Percentiles rank a stretch among this genome's conserved stretches.
phyloP scores from a whole-genome alignment of 306 rosid genomes.

The Cucurbita moschata region DNA sequence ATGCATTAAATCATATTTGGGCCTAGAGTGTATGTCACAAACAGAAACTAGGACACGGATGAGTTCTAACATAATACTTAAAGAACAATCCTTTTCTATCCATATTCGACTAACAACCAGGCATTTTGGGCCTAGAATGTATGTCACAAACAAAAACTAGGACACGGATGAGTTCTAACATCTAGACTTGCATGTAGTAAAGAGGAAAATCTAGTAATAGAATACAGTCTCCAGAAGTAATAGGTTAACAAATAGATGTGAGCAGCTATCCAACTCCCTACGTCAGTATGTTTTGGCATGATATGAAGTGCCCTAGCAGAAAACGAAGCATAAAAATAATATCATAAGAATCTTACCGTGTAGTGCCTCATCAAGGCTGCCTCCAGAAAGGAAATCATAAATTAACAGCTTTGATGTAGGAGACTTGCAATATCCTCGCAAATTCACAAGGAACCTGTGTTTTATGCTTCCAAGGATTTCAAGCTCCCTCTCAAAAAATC shows the following conservation, averaged over 20 bases:
- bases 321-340: slow-evolving; percentile 6
- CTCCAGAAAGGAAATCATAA: slow-evolving; percentile 87
- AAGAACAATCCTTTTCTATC: not conserved
- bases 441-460: slow-evolving; percentile 89
- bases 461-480: slow-evolving; percentile 96
- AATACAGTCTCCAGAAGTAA: not conserved
- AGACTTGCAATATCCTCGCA: slow-evolving; percentile 96
- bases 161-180: not conserved
- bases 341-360: slow-evolving; percentile 48
- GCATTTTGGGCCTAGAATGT: not conserved
- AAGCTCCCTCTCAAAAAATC: slow-evolving; percentile 95
- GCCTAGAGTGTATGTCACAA: not conserved
- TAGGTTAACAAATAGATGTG: not conserved
- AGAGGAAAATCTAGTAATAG: not conserved
- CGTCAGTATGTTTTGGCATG: not conserved
- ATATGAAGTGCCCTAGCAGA: not conserved
- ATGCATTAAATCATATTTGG: not conserved
- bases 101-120: not conserved
- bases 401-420: slow-evolving; percentile 88
- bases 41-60: not conserved
- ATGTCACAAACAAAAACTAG: not conserved
- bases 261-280: not conserved
- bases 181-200: not conserved
- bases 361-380: slow-evolving; percentile 94
- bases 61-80: not conserved